Evolutionary conservation across 345 rosid genomes (phyloP), one percentile per base, ranked within the genome.

Genomic region (Hibiscus trionum): DNA sequence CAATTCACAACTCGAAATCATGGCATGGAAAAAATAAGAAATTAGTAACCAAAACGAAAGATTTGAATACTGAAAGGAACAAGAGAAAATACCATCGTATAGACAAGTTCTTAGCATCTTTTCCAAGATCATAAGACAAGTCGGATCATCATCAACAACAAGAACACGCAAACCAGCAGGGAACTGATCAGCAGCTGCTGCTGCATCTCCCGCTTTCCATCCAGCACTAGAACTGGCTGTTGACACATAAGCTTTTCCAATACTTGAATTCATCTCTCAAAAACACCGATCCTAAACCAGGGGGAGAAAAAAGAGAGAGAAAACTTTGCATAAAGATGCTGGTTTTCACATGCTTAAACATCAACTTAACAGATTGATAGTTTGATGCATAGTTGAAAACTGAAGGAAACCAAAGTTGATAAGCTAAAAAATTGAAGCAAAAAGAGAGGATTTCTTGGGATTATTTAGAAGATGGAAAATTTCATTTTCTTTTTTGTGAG

Each of bases 111-210:
- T 75, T 11, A 95, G 92, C 99, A 92, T 95, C 87, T 82, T 89
- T 84, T 90, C 97, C 75, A 95, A 82, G 24, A 21, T 21, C 24
- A 21, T 21, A 21, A 21, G 24, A 21, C 24, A 21, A 21, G 24
- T 21, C 24, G 84, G 93, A 85, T 95, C 97, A 75, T 95, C 99
- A 72, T 90, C 97, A 72, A 95, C 99, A 52, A 92, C 93, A 35
- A 95, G 83, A 6, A 95, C 99, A 31, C 99, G 83, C 4, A 95
- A 76, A 71, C 96, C 96, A 6, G 76, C 88, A 50, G 97, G 99
- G 77, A 91, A 90, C 79, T 86, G 33, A 7, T 37, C 42, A 37
- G 42, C 93, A 64, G 90, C 31, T 47, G 84, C 89, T 0, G 76
- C 77, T 2, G 77, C 96, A 49, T 64, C 83, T 50, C 33, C 61